Base-by-base conservation (phyloP, 1,139 yeast species). In the Pichia sp. region DNA sequence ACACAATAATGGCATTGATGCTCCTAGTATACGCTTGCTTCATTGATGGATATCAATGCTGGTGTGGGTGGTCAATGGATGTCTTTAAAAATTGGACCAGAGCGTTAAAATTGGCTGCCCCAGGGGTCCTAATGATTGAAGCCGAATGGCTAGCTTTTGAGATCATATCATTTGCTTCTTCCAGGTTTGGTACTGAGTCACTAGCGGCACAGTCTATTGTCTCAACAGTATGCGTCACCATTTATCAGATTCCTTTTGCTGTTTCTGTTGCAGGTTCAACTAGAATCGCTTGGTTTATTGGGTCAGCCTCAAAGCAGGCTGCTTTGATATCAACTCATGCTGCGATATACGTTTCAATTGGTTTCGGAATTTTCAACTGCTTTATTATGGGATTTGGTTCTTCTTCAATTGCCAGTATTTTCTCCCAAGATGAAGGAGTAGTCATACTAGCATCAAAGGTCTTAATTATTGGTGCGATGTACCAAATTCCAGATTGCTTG, bases 171-270 rank as follows among this genome's bases (percentile, higher is more conserved):
- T 74, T 83, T 54, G 72, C 80, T 39, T 82, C 87, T 1, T 78
- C 87, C 4, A 74, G 74, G 58, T 80, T 83, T 60, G 87, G 93
- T 30, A 82, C 89, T 2, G 75, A 73, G 8, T 79, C 79, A 1
- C 71, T 86, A 56, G 93, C 89, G 13, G 85, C 91, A 0, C 91
- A 86, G 66, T 80, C 87, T 5, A 80, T 86, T 46, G 79, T 85
- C 23, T 74, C 87, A 10, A 84, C 93, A 0, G 75, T 86, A 9
- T 82, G 87, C 62, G 83, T 84, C 6, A 70, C 85, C 45, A 71
- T 83, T 31, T 86, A 85, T 63, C 93, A 86, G 65, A 72, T 85
- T 18, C 91, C 93, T 5, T 83, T 85, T 69, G 88, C 91, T 1
- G 73, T 85, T 48, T 79, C 87, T 7, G 83, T 86, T 48, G 88